These are phyloP conservation scores for Colletotrichum caudatum DNA, from an alignment of 2,329 filamentous ascomycete genomes.

Conservation along the genomic window DNA sequence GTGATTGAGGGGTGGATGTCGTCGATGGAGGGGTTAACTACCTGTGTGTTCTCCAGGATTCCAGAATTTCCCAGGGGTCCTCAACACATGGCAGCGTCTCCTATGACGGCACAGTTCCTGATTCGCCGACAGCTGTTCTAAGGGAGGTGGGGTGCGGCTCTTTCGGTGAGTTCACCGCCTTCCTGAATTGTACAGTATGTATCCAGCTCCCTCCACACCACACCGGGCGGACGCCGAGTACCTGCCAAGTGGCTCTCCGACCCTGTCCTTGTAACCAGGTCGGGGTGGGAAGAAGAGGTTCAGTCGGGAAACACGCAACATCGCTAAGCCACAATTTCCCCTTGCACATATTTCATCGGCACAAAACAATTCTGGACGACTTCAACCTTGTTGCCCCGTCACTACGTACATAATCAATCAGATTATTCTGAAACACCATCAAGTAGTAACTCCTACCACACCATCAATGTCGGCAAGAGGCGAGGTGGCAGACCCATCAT, in stretches of 20 bases:
- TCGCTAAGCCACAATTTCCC: slow-evolving; percentile 23
- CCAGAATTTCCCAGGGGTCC: slow-evolving; percentile 42
- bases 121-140: slow-evolving; percentile 7
- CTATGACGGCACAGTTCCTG: slow-evolving; percentile 13
- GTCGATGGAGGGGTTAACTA: slow-evolving; percentile 41
- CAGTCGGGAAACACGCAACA: slow-evolving; percentile 32
- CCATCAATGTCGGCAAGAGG: neutral
- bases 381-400: slow-evolving; percentile 1
- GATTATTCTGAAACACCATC: slow-evolving; percentile 24
- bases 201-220: neutral
- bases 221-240: neutral
- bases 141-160: neutral
- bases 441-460: slow-evolving; percentile 12
- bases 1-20: slow-evolving; percentile 34
- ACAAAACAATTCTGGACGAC: neutral
- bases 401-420: neutral
- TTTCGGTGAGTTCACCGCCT: slow-evolving; percentile 27
- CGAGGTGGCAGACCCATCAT: slow-evolving; percentile 21
- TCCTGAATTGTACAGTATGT: neutral
- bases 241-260: neutral
- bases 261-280: slow-evolving; percentile 28
- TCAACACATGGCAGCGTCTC: neutral
- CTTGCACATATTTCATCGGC: slow-evolving; percentile 18
- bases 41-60: slow-evolving; percentile 42
- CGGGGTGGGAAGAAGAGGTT: slow-evolving; percentile 18